Base-by-base conservation (phyloP, 2,329 filamentous ascomycete genomes). In the Verticillium tricorpus region DNA sequence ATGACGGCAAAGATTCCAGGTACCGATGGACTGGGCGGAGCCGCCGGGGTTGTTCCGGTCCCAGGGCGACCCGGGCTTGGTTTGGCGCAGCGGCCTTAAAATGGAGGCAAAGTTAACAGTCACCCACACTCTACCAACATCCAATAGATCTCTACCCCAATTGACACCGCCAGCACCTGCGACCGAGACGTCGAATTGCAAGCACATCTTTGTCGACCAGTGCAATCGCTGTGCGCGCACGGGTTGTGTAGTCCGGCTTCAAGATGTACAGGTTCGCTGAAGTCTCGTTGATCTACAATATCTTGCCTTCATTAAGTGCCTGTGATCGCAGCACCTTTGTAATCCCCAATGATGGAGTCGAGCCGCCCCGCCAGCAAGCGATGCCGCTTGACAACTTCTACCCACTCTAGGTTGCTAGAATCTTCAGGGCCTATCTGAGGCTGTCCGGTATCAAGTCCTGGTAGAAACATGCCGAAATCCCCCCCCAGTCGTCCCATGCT, bases 381-480 rank as follows among this genome's bases (percentile, higher is more conserved):
- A 77, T 97, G 94, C 67, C 94, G 91, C 75, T 90, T 91, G 74
- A 96, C 92, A 37, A 96, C 85, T 63, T 93, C 90, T 40, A 93
- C 90, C 93, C 93, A 97, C 75, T 97, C 88, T 64, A 59, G 57
- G n/a, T 65, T 59, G 17, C 25, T 6, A 6, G 54, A 15, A 56
- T 56, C 25, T 19, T 32, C 25, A 22, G 15, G 25, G 77, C 77
- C 28, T 73, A 72, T 17, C 70, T 79, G 68, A 67, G 71, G 64
- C 72, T 8, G 5, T 17, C 5, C 54, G 17, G 31, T 56, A 17
- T 81, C 65, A 54, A 85, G 78, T 60, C 83, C 85, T 37, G 93
- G 92, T 62, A 98, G 82, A 66, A 97, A 85, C 79, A 97, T 85
- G 61, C 93, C 90, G 75, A 99, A 99, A 73, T 99, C 95, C 1